Conservation (phyloP, 75 land plant species). For the Sequoia sempervirens region DNA sequence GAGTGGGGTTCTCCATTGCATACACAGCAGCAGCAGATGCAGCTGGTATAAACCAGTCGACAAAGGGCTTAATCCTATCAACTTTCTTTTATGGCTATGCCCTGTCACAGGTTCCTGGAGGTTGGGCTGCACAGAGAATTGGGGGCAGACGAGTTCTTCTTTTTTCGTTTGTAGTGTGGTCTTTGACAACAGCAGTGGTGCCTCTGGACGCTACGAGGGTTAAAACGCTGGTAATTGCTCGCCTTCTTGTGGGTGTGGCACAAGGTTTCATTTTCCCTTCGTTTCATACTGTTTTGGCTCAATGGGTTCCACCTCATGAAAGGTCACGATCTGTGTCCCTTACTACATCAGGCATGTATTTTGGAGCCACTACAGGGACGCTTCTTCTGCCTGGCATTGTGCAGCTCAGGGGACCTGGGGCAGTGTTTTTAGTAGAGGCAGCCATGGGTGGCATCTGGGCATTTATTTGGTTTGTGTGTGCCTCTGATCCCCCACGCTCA, state of each 20-base stretch:
- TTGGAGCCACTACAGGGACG: constrained; percentile 83
- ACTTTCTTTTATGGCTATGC: constrained; percentile 83
- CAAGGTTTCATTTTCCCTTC: constrained; percentile 89
- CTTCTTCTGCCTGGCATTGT: constrained; percentile 64
- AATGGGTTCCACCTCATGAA: constrained; percentile 92
- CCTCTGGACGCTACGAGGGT: constrained; percentile 43
- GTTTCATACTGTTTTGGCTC: constrained; percentile 77
- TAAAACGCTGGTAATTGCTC: constrained; percentile 37
- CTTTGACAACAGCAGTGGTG: constrained; percentile 49
- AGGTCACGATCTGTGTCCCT: constrained; percentile 81
- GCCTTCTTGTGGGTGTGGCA: constrained; percentile 69
- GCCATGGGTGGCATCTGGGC: constrained; percentile 66
- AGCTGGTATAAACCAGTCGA: constrained; percentile 45
- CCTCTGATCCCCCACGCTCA: constrained; percentile 64
- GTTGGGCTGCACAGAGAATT: constrained; percentile 75
- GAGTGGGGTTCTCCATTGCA: constrained; percentile 85
- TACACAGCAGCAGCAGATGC: constrained; percentile 75
- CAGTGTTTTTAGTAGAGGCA: constrained; percentile 67
- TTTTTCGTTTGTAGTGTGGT: constrained; percentile 67
- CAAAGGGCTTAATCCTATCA: constrained; percentile 67
- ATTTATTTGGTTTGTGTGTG: constrained; percentile 54
- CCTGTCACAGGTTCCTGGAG: constrained; percentile 76
- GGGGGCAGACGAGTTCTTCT: constrained; percentile 65
- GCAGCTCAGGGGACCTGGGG: constrained; percentile 54
- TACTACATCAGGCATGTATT: constrained; percentile 85